Evolutionary conservation across 441 rosid species (phyloP), one percentile per base, ranked within the genome.

Genomic region (Adansonia grandidieri): DNA sequence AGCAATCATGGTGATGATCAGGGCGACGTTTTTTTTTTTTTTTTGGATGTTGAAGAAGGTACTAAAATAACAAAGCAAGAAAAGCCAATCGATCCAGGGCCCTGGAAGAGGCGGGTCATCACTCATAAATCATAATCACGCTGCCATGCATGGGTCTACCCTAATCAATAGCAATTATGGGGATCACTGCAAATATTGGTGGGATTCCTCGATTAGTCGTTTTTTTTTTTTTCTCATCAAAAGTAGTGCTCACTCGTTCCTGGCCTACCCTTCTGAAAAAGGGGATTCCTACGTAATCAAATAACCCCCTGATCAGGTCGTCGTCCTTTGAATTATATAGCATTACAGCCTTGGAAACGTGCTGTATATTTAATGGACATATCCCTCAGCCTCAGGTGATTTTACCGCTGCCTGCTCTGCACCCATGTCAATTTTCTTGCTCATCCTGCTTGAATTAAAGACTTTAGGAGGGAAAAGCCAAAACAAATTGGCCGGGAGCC

Each of bases 111-210:
- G 9, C 10, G 48, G 51, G 62, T 19, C 62, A 57, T 20, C 28
- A 19, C 62, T 57, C 28, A 57, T 57, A 28, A 28, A 28, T 28
- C 32, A 28, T 28, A 40, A 40, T 19, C 9, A 62, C 0, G 13
- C 14, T 24, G n/a, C 44, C 67, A 32, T 63, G 45, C 67, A 62
- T 28, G 40, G 67, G n/a, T 45, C 6, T 45, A 45, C 48, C 67
- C 44, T 63, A 63, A 63, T 28, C 45, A 63, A 51, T 15, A 56
- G 64, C 51, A 72, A 72, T 71, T 7, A 32, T 71, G 75, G 2
- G 9, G 64, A 72, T 56, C 64, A 72, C 63, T 56, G 64, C 48
- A 57, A 72, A 67, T 44, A 72, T 54, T 54, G 32, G 7, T 72
- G 17, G 75, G 75, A 56, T 17, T 54, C 63, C 32, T 58, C 44